phyloP scores from a whole-genome alignment of 768 basidiomycete genomes.

The Amanita fuliginea region DNA sequence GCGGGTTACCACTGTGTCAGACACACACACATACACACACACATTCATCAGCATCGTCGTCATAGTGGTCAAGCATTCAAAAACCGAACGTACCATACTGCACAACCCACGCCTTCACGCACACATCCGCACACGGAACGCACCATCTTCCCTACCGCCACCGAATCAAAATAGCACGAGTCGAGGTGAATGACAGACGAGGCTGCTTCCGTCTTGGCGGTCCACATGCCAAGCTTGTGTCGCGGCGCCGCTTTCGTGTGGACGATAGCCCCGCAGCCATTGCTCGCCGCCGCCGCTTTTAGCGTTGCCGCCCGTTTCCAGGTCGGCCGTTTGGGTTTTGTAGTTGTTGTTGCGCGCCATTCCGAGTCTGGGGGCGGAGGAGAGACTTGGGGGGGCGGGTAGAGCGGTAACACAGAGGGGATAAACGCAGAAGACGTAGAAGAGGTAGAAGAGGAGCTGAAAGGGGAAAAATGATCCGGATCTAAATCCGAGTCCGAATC shows the following conservation, averaged over 20 bases:
- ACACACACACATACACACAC: not conserved
- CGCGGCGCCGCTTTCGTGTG: constrained; percentile 45
- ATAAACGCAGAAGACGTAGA: not conserved
- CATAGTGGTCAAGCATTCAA: not conserved
- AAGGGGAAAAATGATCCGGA: constrained; percentile 13
- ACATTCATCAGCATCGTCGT: not conserved
- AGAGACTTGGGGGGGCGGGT: constrained; percentile 14
- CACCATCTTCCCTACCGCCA: constrained; percentile 35
- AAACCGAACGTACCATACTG: constrained; percentile 29
- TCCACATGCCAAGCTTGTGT: constrained; percentile 43
- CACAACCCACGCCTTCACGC: constrained; percentile 59
- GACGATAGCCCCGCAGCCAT: constrained; percentile 55
- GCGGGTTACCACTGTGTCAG: constrained; percentile 6
- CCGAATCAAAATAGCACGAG: constrained; percentile 44
- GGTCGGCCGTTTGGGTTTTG: constrained; percentile 6
- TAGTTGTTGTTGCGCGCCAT: constrained; percentile 11
- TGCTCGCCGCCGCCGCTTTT: constrained; percentile 15
- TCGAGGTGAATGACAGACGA: constrained; percentile 47
- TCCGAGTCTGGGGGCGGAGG: constrained; percentile 15
- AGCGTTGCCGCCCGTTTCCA: constrained; percentile 12
- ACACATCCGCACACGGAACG: constrained; percentile 54
- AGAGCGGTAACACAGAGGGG: constrained; percentile 26
- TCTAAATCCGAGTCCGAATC: not conserved
- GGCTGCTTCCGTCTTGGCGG: constrained; percentile 41
- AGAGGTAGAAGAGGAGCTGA: constrained; percentile 9